Evolutionary conservation across 2,329 filamentous ascomycete genomes (phyloP).

Genomic region (Stagonosporopsis tanaceti): DNA sequence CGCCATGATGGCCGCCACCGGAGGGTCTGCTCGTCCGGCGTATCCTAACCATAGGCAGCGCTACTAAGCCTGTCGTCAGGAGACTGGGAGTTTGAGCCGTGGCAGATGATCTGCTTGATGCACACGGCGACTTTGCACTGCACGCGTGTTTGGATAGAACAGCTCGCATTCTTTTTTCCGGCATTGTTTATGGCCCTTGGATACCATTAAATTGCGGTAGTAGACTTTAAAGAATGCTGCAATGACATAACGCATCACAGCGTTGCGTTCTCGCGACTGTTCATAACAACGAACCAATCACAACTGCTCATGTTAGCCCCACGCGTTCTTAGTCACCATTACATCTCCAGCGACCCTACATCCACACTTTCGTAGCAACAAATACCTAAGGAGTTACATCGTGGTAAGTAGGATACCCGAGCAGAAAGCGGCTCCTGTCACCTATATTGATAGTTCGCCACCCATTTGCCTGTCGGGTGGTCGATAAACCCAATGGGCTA

Average conservation of each 20-base stretch:
- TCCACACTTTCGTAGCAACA: not conserved
- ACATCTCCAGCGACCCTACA: constrained; percentile 6
- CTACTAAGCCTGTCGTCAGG: constrained; percentile 19
- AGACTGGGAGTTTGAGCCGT: not conserved
- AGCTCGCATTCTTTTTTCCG: not conserved
- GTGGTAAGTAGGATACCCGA: not conserved
- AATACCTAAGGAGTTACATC: not conserved
- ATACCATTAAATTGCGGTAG: constrained; percentile 2
- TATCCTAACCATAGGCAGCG: constrained; percentile 30
- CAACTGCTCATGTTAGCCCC: not conserved
- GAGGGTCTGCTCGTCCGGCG: constrained; percentile 18
- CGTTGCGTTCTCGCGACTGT: not conserved
- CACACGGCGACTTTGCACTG: not conserved
- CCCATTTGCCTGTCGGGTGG: not conserved
- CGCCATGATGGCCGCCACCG: constrained; percentile 44
- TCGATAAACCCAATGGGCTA: not conserved
- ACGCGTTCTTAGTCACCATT: constrained; percentile 20
- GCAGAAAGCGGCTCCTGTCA: not conserved
- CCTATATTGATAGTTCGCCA: not conserved
- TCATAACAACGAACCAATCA: constrained; percentile 10
- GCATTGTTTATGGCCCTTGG: constrained; percentile 1
- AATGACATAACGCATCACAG: constrained; percentile 12
- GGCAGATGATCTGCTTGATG: not conserved
- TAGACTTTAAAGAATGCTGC: not conserved
- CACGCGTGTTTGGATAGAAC: constrained; percentile 4